A percentile compares a stretch with the other conserved stretches of the same genome.
phyloP scores from a whole-genome alignment of 768 basidiomycete species.

The Panellus pusillus region DNA sequence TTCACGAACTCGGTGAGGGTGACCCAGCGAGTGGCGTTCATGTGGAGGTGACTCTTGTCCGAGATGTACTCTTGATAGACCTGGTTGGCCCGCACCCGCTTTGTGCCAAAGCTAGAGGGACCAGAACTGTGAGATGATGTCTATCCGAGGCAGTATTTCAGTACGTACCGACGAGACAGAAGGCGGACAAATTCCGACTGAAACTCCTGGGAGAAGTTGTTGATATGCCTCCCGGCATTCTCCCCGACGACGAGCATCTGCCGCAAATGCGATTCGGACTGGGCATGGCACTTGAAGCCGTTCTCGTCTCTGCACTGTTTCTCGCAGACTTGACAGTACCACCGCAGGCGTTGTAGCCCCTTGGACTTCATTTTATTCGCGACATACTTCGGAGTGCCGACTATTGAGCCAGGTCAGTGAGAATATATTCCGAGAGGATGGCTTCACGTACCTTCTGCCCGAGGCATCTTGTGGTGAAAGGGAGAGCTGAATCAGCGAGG shows the following conservation, averaged over 20 bases:
- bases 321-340: constrained; percentile 99
- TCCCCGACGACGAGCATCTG: constrained; percentile 99
- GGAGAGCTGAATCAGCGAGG: constrained; percentile 20
- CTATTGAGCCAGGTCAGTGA: constrained; percentile 35
- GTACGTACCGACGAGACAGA: constrained; percentile 75
- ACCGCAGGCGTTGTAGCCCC: constrained; percentile 90
- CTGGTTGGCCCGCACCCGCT: constrained; percentile 90
- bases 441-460: constrained; percentile 66
- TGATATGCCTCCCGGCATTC: constrained; percentile 87
- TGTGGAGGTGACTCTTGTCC: constrained; percentile 92
- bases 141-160: neutral
- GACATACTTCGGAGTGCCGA: constrained; percentile 85
- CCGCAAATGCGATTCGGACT: constrained; percentile 86
- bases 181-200: constrained; percentile 91
- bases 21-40: constrained; percentile 98
- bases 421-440: neutral
- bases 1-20: constrained; percentile 96
- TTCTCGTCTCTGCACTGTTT: constrained; percentile 99
- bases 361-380: constrained; percentile 99
- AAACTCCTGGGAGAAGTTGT: constrained; percentile 85
- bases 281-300: constrained; percentile 94
- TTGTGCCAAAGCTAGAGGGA: constrained; percentile 76
- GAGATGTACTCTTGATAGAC: constrained; percentile 98
- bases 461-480: constrained; percentile 55
- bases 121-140: neutral